Base-by-base conservation (phyloP, 2,329 filamentous ascomycete genomes). In the Scedosporium minutisporum region DNA sequence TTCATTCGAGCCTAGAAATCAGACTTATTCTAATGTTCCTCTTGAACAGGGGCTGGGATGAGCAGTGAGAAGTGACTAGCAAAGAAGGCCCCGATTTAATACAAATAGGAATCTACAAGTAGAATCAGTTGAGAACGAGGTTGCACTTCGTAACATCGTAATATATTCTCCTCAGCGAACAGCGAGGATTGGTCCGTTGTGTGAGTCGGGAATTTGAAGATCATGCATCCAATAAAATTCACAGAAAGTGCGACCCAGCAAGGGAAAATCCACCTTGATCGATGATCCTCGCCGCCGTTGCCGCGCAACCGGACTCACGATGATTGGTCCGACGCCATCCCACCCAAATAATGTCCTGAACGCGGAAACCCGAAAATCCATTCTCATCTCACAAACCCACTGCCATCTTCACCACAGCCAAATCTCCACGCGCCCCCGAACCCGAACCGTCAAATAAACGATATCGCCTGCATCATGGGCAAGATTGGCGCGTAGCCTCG, bases 251-350 rank as follows among this genome's bases (percentile, higher is more conserved):
- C 51, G 51, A 55, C 21, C 18, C 21, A 25, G 23, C 5, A 10
- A 55, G 23, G 51, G 51, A 23, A 55, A 55, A 55, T 55, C 7
- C 18, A 23, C 51, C 23, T 48, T 48, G 9, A 38, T 38, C 33
- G 33, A 38, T 48, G 44, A 48, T 23, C 18, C 10, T 27, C 23
- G 23, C 21, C 21, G 18, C 51, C 51, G 51, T 55, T 55, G 51
- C 51, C 51, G 51, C 51, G 69, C 70, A 73, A 73, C 70, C 67
- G 61, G 63, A 57, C 65, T 27, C 61, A 61, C 62, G 55, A 65
- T 73, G 66, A 74, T 74, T 75, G 70, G 71, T 64, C 64, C 23
- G 62, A 5, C 23, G 63, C 61, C 61, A 38, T 59, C 57, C 57
- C 62, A 66, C 70, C 66, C 71, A 73, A 71, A 71, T 71, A 65